phyloP scores from a whole-genome alignment of 805 yeast species.

The Wickerhamiella spandovensis region DNA sequence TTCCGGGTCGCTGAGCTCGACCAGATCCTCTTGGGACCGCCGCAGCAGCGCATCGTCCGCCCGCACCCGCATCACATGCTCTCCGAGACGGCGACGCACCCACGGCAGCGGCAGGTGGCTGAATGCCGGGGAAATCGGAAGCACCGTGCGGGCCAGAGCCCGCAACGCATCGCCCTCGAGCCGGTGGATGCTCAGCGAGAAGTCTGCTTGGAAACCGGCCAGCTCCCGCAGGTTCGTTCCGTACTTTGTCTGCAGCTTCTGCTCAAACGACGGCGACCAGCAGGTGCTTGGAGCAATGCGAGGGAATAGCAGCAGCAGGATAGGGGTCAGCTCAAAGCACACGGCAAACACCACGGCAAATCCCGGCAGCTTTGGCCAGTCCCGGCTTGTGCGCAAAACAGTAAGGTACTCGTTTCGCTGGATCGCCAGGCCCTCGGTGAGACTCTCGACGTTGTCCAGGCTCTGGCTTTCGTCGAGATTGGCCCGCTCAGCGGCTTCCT shows the following conservation, averaged over 20 bases:
- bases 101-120: constrained; percentile 4
- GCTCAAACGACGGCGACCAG: constrained; percentile 10
- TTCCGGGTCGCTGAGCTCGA: constrained; percentile 10
- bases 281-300: constrained; percentile 51
- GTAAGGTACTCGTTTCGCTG: constrained; percentile 37
- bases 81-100: constrained; percentile 7
- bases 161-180: neutral
- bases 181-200: neutral
- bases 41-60: constrained; percentile 17
- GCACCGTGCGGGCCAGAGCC: neutral
- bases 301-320: constrained; percentile 40
- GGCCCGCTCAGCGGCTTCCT: neutral
- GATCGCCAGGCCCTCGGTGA: constrained; percentile 15
- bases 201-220: neutral
- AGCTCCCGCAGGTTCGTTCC: neutral
- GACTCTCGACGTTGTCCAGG: too few relatives aligned
- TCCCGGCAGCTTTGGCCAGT: constrained; percentile 41
- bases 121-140: neutral
- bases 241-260: constrained; percentile 5
- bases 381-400: constrained; percentile 36
- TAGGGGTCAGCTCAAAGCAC: constrained; percentile 44
- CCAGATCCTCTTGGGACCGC: neutral
- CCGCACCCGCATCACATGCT: constrained; percentile 11
- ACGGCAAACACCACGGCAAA: constrained; percentile 42
- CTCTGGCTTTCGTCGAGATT: neutral